Conservation (phyloP, 2,329 filamentous ascomycete species). For the Cercospora zeina region DNA sequence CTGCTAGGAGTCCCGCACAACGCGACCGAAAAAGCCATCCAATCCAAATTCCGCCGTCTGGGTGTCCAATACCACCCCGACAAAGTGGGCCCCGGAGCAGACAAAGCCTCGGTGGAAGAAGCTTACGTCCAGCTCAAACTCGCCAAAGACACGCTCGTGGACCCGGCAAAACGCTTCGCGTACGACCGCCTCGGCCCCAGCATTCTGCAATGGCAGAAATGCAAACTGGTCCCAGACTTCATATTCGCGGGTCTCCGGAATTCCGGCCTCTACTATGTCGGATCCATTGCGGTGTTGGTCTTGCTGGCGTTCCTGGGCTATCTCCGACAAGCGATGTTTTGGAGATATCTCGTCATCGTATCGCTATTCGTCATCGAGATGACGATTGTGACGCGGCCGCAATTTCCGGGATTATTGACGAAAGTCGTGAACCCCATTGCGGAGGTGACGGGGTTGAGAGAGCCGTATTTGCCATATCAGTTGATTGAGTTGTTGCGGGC, state of each 20-base stretch:
- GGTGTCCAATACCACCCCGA: conserved; percentile 75
- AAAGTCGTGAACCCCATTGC: conserved; percentile 53
- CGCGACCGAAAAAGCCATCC: conserved; percentile 74
- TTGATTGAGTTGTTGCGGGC: conserved; percentile 73
- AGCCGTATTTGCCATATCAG: conserved; percentile 81
- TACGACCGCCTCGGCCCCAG: conserved; percentile 86
- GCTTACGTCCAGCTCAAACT: conserved; percentile 82
- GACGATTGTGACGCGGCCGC: conserved; percentile 57
- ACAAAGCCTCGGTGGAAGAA: conserved; percentile 46
- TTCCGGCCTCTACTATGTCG: conserved; percentile 62
- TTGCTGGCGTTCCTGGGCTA: conserved; percentile 65
- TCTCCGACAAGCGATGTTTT: conserved; percentile 63
- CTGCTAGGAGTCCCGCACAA: conserved; percentile 69
- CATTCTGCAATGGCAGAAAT: conserved; percentile 65
- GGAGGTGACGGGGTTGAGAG: conserved; percentile 47
- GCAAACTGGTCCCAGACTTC: conserved; percentile 70
- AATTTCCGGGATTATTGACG: conserved; percentile 47
- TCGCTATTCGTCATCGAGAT: conserved; percentile 59
- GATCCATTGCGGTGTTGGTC: conserved; percentile 60
- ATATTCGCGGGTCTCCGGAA: conserved; percentile 65
- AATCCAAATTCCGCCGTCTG: conserved; percentile 79
- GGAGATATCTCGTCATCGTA: conserved; percentile 55
- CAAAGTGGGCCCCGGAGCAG: conserved; percentile 59
- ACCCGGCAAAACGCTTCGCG: conserved; percentile 75
- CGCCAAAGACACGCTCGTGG: conserved; percentile 77